Conservation (phyloP, 495 filamentous ascomycete species). For the Penicillium subrubescens region DNA sequence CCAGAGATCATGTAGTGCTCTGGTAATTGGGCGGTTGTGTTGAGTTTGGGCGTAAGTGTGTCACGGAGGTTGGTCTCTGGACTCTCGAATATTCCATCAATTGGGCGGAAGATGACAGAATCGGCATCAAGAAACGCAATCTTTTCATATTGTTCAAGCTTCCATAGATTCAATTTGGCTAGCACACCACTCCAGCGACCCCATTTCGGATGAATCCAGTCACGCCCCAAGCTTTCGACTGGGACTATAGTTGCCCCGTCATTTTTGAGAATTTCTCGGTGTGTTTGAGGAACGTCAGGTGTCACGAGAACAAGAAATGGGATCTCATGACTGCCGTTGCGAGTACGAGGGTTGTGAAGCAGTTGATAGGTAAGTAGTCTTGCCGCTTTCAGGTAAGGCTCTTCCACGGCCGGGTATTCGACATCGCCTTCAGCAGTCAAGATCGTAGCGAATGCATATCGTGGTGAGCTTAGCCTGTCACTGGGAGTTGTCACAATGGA, state of each 20-base stretch:
- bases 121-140: conserved; percentile 50
- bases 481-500: too few relatives aligned
- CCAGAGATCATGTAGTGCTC: too few relatives aligned
- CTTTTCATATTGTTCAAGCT: conserved; percentile 41
- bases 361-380: conserved; percentile 50
- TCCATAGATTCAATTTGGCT: conserved; percentile 44
- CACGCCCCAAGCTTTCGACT: conserved; percentile 25
- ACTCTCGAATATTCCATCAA: conserved; percentile 42
- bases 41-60: too few relatives aligned
- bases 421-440: too few relatives aligned
- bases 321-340: conserved; percentile 24
- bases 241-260: conserved; percentile 40
- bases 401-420: too few relatives aligned
- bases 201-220: conserved; percentile 5
- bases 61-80: neutral
- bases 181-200: conserved; percentile 35
- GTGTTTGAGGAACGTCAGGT: conserved; percentile 18
- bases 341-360: conserved; percentile 40
- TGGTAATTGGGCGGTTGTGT: too few relatives aligned
- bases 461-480: too few relatives aligned
- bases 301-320: conserved; percentile 40
- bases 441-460: too few relatives aligned
- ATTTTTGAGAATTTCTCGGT: conserved; percentile 25
- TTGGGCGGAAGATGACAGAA: conserved; percentile 33
- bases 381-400: conserved; percentile 38